A percentile compares a stretch with the other conserved stretches of the same genome.
Evolutionary conservation across 306 rosid genomes (phyloP).

Genomic region (Luffa aegyptiaca): DNA sequence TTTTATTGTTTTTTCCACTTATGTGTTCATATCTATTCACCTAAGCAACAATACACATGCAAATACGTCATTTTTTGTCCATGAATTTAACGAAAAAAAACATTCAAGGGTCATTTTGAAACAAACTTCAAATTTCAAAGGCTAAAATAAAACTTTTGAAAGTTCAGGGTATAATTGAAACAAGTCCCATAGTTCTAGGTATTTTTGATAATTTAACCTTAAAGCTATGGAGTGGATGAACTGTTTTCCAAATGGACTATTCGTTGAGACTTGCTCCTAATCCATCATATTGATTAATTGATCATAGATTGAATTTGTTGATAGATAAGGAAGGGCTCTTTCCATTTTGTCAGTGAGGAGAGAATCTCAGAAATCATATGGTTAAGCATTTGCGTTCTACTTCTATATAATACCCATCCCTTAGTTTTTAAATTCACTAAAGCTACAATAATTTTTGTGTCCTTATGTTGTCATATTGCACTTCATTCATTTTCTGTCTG

Average conservation of each 20-base stretch:
- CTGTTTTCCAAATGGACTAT: background rate
- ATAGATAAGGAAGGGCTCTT: background rate
- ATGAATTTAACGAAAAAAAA: too few relatives aligned
- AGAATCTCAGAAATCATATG: background rate
- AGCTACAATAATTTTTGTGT: background rate
- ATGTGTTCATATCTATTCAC: too few relatives aligned
- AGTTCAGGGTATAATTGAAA: too few relatives aligned
- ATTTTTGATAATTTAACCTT: too few relatives aligned
- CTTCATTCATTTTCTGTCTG: background rate
- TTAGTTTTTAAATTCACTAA: background rate
- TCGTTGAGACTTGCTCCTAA: background rate
- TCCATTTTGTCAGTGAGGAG: background rate
- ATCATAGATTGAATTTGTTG: background rate
- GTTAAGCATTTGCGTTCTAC: background rate
- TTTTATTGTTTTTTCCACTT: too few relatives aligned
- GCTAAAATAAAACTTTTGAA: too few relatives aligned
- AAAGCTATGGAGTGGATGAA: background rate
- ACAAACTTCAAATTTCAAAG: too few relatives aligned
- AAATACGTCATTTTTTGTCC: too few relatives aligned
- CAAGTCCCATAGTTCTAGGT: too few relatives aligned
- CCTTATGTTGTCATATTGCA: background rate
- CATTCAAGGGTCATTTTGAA: too few relatives aligned
- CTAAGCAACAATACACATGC: too few relatives aligned
- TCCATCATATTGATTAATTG: background rate
- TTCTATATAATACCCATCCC: background rate